Base-by-base conservation (phyloP, 371 early-diverging fungal species). In the Gilbertella persicaria region DNA sequence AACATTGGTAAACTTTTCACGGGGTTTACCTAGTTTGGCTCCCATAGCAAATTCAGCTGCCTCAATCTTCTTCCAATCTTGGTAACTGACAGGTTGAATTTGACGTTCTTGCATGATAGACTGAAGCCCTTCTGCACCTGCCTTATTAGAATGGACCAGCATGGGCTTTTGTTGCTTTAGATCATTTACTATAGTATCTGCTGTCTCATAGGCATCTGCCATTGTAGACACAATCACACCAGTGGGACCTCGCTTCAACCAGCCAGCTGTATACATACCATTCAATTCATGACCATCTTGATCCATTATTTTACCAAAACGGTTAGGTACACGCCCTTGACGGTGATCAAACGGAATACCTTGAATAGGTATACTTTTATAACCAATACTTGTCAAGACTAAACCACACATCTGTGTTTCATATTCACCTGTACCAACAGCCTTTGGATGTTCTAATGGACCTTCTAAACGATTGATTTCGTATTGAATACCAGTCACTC, bases 161-260 rank as follows among this genome's bases (percentile, higher is more conserved):
- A 71, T 66, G 0, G 54, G 59, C 16, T 50, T 62, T 8, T 60
- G 65, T 12, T 65, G 51, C 39, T 57, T 56, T 5, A 89, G 45
- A 58, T 92, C 94, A 30, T 72, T 61, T n/a, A 83, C 45, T 33
- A 95, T 71, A 0, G 82, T 71, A 23, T 88, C 88, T 2, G 93
- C 95, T 0, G 97, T 98, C 56, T 95, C 91, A 55, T 87, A 88
- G 0, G 95, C 94, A 64, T 96, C 94, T 25, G 84, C 80, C 94
- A 97, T 94, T 13, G 98, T 98, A 0, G 94, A 80, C 0, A 94
- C 97, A 59, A 98, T 92, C 17, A 95, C 95, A 5, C 99, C 99
- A 0, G 83, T 83, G 14, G 97, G 95, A 0, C 99, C 97, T 14
- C 90, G 86, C 64, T 97, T 98, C 20, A 94, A 60, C 99, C 99